phyloP scores from a whole-genome alignment of 768 basidiomycete species.

The Podaxis carcinomalis region DNA sequence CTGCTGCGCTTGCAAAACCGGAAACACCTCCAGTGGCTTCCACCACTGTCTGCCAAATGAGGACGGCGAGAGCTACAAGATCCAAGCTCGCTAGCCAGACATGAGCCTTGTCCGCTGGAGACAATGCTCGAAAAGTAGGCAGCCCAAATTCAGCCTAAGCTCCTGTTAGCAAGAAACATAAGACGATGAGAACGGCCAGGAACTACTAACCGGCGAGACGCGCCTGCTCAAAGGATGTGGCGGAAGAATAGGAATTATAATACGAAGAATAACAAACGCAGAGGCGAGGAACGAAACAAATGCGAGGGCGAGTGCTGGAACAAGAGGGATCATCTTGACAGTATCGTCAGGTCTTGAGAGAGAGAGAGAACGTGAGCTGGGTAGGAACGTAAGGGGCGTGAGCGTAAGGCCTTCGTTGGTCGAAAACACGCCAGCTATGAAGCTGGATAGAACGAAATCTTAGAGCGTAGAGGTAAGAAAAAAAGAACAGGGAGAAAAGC shows the following conservation, averaged over 20 bases:
- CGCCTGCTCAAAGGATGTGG: slow-evolving; percentile 70
- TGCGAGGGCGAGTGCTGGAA: slow-evolving; percentile 62
- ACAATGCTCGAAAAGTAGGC: slow-evolving; percentile 63
- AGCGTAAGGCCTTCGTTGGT: slow-evolving; percentile 40
- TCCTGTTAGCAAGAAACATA: slow-evolving; percentile 15
- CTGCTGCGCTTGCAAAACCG: slow-evolving; percentile 37
- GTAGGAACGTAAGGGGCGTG: slow-evolving; percentile 38
- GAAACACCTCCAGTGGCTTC: slow-evolving; percentile 47
- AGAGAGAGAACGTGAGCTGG: slow-evolving; percentile 42
- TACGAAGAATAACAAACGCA: slow-evolving; percentile 71
- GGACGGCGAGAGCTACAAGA: slow-evolving; percentile 53
- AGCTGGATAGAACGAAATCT: slow-evolving; percentile 20
- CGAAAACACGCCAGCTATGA: slow-evolving; percentile 28
- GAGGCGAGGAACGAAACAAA: slow-evolving; percentile 71
- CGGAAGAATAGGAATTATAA: slow-evolving; percentile 70
- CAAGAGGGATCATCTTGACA: slow-evolving; percentile 59
- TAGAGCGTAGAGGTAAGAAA: slow-evolving; percentile 9
- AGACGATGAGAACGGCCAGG: not conserved
- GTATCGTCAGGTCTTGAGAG: slow-evolving; percentile 32
- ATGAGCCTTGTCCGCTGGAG: slow-evolving; percentile 65
- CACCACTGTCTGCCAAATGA: slow-evolving; percentile 60
- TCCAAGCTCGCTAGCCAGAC: slow-evolving; percentile 72
- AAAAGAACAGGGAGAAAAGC: slow-evolving; percentile 10
- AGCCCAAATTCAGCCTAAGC: slow-evolving; percentile 71
- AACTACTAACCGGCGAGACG: slow-evolving; percentile 59